A percentile compares a stretch with the other conserved stretches of the same genome.
These are phyloP conservation scores for Exidia glandulosa DNA, from an alignment of 768 basidiomycete genomes.

Conservation along the genomic window DNA sequence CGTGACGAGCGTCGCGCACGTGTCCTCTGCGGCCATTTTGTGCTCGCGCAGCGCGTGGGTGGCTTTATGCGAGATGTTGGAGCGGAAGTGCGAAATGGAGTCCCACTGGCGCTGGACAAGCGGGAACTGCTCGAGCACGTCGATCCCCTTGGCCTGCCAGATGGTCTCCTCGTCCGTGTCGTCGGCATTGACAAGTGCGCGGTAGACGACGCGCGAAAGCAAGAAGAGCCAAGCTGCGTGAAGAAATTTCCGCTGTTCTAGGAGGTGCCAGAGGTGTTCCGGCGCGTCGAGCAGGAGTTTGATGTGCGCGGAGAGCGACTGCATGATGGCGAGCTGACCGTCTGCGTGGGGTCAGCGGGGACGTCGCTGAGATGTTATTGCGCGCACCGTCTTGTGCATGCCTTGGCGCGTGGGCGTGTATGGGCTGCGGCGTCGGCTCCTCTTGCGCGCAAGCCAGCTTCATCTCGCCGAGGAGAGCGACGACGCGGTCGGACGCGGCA, in stretches of 20 bases:
- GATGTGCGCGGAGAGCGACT: constrained; percentile 74
- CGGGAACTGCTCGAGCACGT: constrained; percentile 70
- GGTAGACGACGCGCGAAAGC: constrained; percentile 74
- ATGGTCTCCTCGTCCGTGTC: constrained; percentile 46
- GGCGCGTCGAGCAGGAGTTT: constrained; percentile 88
- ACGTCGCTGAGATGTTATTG: background rate
- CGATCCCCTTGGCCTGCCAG: constrained; percentile 49
- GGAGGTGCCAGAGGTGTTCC: constrained; percentile 80
- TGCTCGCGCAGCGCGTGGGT: constrained; percentile 64
- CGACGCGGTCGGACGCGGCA: constrained; percentile 52
- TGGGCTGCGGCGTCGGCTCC: background rate
- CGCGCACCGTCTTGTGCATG: background rate
- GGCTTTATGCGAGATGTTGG: constrained; percentile 84
- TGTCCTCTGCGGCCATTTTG: constrained; percentile 48
- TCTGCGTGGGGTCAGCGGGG: constrained; percentile 30
- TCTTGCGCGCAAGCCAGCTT: constrained; percentile 23
- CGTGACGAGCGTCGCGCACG: constrained; percentile 67
- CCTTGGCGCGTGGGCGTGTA: background rate
- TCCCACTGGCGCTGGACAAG: constrained; percentile 93
- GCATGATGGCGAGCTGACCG: constrained; percentile 53
- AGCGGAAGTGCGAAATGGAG: constrained; percentile 69
- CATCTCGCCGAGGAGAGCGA: constrained; percentile 53
- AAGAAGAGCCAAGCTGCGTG: constrained; percentile 84
- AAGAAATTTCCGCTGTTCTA: constrained; percentile 70
- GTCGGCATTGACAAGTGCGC: constrained; percentile 52